A percentile compares a stretch with the other conserved stretches of the same genome.
Evolutionary conservation across 1,139 yeast species (phyloP).

Genomic region (Sugiyamaella paludigena): DNA sequence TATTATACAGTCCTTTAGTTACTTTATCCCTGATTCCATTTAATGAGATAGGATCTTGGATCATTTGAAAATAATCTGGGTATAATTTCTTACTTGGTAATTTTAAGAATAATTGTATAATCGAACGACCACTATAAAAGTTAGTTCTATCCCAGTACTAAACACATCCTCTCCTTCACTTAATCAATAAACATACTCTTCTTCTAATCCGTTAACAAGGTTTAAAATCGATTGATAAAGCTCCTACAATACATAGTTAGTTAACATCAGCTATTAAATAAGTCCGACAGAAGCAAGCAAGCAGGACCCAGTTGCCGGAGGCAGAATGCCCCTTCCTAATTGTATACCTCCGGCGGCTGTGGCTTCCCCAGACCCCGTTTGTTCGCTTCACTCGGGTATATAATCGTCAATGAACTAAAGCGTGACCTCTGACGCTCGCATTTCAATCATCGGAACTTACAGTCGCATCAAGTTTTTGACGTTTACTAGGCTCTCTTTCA

Average conservation of each 20-base stretch:
- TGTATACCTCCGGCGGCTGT: too few species aligned
- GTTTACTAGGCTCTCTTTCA: constrained; percentile 1
- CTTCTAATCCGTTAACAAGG: constrained; percentile 14
- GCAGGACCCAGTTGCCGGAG: constrained; percentile 3
- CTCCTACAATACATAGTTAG: constrained; percentile 1
- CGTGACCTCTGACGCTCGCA: too few species aligned
- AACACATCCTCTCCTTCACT: neutral
- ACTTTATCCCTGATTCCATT: constrained; percentile 63
- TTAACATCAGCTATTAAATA: too few species aligned
- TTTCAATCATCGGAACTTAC: too few species aligned
- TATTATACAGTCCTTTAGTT: constrained; percentile 49
- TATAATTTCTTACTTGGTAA: constrained; percentile 71
- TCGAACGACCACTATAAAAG: constrained; percentile 19
- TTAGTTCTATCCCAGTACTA: neutral
- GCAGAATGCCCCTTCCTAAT: neutral
- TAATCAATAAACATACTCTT: constrained; percentile 14
- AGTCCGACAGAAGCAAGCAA: too few species aligned
- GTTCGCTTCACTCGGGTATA: neutral
- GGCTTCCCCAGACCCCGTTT: too few species aligned
- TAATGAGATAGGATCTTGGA: constrained; percentile 63
- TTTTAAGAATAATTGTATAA: constrained; percentile 58
- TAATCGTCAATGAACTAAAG: neutral
- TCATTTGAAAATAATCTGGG: constrained; percentile 74
- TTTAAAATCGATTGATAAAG: constrained; percentile 6
- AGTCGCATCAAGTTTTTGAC: constrained; percentile 6